Percentiles rank a stretch among this genome's conserved stretches.
Conservation (phyloP, 768 basidiomycete species). For the Tephrocybe sp. region DNA sequence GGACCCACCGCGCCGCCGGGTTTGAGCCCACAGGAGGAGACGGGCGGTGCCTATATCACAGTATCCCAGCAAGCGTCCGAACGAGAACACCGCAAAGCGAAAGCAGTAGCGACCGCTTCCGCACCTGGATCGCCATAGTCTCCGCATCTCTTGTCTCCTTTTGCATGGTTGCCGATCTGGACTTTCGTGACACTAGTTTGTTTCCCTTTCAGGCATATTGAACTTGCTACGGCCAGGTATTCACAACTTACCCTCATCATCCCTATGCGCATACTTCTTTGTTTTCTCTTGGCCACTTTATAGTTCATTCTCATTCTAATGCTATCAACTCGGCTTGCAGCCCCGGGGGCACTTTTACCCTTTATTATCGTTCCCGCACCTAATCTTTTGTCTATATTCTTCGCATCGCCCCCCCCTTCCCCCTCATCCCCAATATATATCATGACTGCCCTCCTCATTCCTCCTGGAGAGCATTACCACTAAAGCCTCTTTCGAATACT, state of each 20-base stretch:
- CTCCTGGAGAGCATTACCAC: slow-evolving; percentile 13
- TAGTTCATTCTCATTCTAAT: slow-evolving; percentile 16
- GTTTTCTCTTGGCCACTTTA: slow-evolving; percentile 10
- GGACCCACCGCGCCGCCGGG: slow-evolving; percentile 71
- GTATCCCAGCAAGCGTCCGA: slow-evolving; percentile 81
- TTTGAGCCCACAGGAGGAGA: slow-evolving; percentile 61
- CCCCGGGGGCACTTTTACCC: slow-evolving; percentile 25
- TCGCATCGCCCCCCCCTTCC: slow-evolving; percentile 25
- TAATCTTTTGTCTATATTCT: slow-evolving; percentile 25
- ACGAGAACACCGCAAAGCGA: slow-evolving; percentile 49
- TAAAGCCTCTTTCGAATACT: slow-evolving; percentile 20
- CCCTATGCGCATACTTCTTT: slow-evolving; percentile 20
- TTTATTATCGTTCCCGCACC: slow-evolving; percentile 13
- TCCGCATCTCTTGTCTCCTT: slow-evolving; percentile 9
- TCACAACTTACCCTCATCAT: slow-evolving; percentile 13
- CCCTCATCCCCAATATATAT: slow-evolving; percentile 18
- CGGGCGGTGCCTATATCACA: slow-evolving; percentile 85
- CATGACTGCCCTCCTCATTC: slow-evolving; percentile 14
- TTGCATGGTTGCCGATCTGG: slow-evolving; percentile 20
- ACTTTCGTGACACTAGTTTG: slow-evolving; percentile 18
- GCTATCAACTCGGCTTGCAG: slow-evolving; percentile 22
- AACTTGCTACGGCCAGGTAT: slow-evolving; percentile 9
- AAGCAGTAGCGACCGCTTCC: slow-evolving; percentile 21
- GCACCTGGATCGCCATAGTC: slow-evolving; percentile 29
- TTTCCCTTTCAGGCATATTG: slow-evolving; percentile 22